phyloP scores from a whole-genome alignment of 2,329 filamentous ascomycete species.

The Madurella mycetomatis region DNA sequence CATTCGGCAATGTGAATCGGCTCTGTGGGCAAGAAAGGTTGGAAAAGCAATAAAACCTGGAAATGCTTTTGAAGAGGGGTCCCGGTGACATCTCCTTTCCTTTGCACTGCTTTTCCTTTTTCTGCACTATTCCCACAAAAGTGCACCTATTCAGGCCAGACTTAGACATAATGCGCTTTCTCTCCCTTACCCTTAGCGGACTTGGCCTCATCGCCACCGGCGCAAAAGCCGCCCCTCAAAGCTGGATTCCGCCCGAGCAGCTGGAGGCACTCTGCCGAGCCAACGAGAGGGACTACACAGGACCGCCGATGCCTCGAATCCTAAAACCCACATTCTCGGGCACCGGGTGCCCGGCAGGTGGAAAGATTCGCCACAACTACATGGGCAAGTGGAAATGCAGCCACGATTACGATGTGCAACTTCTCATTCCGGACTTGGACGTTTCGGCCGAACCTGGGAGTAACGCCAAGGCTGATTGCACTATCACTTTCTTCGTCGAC shows the following conservation, averaged over 20 bases:
- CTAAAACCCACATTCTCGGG: constrained; percentile 2
- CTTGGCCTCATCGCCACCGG: constrained; percentile 1
- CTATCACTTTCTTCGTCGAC: no score
- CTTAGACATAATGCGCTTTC: no score
- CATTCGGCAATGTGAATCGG: constrained; percentile 3
- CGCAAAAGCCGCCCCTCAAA: constrained; percentile 1
- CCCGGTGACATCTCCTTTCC: not conserved
- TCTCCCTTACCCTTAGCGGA: not conserved
- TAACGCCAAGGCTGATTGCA: no score
- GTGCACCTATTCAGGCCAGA: not conserved
- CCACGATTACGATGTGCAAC: constrained; percentile 5
- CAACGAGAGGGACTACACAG: constrained; percentile 5
- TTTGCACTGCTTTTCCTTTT: not conserved
- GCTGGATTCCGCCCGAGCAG: constrained; percentile 1
- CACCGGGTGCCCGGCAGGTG: constrained; percentile 4
- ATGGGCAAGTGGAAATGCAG: constrained; percentile 7
- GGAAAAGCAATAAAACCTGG: not conserved
- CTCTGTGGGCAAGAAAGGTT: constrained; percentile 2
- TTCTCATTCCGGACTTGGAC: constrained; percentile 2
- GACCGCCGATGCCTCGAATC: constrained; percentile 6
- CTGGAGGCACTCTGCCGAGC: constrained; percentile 5
- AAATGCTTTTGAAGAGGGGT: constrained; percentile 1
- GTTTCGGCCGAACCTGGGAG: no score
- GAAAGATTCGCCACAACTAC: constrained; percentile 5
- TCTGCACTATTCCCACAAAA: not conserved